phyloP scores from a whole-genome alignment of 2,329 filamentous ascomycete genomes.

The Epichloe gansuensis region DNA sequence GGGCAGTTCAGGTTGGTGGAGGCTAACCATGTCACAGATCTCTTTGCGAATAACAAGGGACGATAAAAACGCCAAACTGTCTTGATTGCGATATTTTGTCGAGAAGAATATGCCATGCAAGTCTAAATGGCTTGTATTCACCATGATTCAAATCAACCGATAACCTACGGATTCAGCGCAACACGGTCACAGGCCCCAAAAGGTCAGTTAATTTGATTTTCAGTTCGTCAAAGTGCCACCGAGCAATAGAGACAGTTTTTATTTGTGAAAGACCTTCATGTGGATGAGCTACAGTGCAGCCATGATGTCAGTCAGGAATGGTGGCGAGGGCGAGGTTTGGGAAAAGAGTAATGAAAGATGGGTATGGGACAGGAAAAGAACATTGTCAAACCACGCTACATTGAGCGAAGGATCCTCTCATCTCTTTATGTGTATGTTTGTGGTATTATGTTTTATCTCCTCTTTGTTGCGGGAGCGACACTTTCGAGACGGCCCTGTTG shows the following conservation, averaged over 20 bases:
- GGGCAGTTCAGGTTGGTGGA: not conserved
- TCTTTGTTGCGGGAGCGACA: not conserved
- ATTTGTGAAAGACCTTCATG: not conserved
- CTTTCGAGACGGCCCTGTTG: not conserved
- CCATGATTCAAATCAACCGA: not conserved
- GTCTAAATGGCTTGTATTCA: not conserved
- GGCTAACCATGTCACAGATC: constrained; percentile 23
- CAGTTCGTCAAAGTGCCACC: not conserved
- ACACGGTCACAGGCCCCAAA: not conserved
- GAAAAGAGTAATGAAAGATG: not conserved
- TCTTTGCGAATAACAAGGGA: constrained; percentile 26
- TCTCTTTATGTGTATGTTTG: constrained; percentile 1
- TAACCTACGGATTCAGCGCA: not conserved
- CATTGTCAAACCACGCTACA: not conserved
- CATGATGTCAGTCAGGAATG: not conserved
- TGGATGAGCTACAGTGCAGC: not conserved
- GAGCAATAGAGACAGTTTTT: not conserved
- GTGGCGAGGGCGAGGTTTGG: not conserved
- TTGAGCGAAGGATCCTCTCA: not conserved
- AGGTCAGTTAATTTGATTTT: not conserved
- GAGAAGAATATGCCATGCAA: not conserved
- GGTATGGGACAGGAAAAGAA: not conserved
- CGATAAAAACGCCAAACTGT: constrained; percentile 16
- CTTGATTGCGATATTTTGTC: not conserved
- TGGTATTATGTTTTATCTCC: not conserved